Evolutionary conservation across 108 stramenopile genomes (phyloP), one percentile per base, ranked within the genome.

Genomic region (Cyclostephanos invisitatus): DNA sequence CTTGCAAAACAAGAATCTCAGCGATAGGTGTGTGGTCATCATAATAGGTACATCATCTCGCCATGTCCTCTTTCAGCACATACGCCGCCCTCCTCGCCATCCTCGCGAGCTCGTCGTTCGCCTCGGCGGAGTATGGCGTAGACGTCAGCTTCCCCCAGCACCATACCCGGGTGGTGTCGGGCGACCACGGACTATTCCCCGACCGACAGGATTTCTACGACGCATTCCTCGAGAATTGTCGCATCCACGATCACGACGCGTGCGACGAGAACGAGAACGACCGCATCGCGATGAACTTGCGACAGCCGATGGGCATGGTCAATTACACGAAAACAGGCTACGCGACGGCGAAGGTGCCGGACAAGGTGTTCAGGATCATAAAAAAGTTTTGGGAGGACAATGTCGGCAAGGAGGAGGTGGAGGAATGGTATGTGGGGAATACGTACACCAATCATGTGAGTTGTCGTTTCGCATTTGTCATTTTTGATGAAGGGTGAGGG

Each of bases 321-420:
- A 87, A 87, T 40, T 87, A 83, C 64, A 95, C 94, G 7, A 65
- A 86, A 27, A 28, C 76, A 42, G 94, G 94, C 50, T 92, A 83
- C 69, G 18, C 57, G 40, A 88, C 89, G 53, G 75, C 85, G 20
- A 50, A 51, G 17, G 82, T 88, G 0, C 95, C 95, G 5, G 17
- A 68, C 8, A 55, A 77, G 49, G 63, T 96, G 12, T 86, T 74
- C 59, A 32, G 70, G 3, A 15, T 80, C 37, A 35, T 91, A 0
- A 58, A 64, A 22, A 70, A 85, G 1, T 91, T 92, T 72, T 96
- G 87, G 85, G 79, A 89, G 12, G 54, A 49, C 0, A 85, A 93
- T 73, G 17, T 46, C 22, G 77, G 68, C 0, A 75, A 73, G 51
- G 76, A 76, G 55, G 47, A 58, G 20, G 48, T 50, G 27, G 88